Percentiles rank a stretch among this genome's conserved stretches.
phyloP scores from a whole-genome alignment of 106 monocot species.

The Xerophyta viscosa region DNA sequence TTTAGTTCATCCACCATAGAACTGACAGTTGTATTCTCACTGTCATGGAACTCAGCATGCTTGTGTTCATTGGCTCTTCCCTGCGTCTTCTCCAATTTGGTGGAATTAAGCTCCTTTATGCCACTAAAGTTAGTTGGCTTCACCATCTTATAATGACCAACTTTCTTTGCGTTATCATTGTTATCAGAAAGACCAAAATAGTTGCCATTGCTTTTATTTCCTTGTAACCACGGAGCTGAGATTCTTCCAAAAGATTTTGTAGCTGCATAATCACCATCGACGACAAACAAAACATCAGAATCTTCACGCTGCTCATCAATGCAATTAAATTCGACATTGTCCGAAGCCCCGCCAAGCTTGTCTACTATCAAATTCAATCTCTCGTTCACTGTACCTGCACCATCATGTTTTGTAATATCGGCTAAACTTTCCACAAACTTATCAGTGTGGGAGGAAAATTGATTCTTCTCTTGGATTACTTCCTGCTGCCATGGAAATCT shows the following conservation, averaged over 20 bases:
- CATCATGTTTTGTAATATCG: constrained; percentile 2
- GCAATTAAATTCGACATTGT: not conserved
- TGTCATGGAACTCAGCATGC: not conserved
- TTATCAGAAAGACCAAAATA: not conserved
- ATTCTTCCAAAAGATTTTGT: not conserved
- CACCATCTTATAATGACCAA: no score
- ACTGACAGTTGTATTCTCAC: constrained; percentile 10
- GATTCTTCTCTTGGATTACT: not conserved
- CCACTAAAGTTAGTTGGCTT: no score
- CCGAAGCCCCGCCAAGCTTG: constrained; percentile 1
- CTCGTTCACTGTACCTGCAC: not conserved
- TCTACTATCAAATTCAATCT: constrained; percentile 10
- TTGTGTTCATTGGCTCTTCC: not conserved
- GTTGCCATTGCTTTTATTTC: constrained; percentile 3
- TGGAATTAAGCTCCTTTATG: no score
- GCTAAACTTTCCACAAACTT: not conserved
- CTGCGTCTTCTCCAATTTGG: not conserved
- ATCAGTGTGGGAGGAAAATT: not conserved
- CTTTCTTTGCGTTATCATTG: no score
- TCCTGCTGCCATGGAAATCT: constrained; percentile 56
- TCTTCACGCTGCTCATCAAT: not conserved
- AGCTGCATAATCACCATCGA: not conserved
- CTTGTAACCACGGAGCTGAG: constrained; percentile 31
- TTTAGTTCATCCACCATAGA: constrained; percentile 28
- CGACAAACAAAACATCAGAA: not conserved